Conservation (phyloP, 2,329 filamentous ascomycete genomes). For the Aspergillus carbonarius region DNA sequence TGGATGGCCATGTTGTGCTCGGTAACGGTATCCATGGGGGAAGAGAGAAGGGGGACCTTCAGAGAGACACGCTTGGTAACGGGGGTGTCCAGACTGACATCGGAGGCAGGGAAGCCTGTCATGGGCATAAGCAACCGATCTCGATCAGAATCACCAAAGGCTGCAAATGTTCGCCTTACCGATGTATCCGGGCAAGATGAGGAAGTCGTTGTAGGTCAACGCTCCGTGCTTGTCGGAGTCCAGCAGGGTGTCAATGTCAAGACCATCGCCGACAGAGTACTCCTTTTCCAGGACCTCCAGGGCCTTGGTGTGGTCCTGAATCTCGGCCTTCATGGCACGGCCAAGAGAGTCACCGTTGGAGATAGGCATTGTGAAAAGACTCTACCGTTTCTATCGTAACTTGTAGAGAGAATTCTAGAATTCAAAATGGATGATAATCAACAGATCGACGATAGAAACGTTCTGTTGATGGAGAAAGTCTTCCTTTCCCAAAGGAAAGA, state of each 20-base stretch:
- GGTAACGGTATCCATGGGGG: constrained; percentile 99
- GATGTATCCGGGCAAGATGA: constrained; percentile 95
- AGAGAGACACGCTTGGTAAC: constrained; percentile 93
- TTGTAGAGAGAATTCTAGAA: constrained; percentile 19
- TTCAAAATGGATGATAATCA: constrained; percentile 38
- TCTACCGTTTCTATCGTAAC: constrained; percentile 29
- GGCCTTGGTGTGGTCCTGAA: constrained; percentile 73
- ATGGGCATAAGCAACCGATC: constrained; percentile 23
- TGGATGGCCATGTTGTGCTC: constrained; percentile 99
- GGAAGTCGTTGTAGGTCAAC: constrained; percentile 98
- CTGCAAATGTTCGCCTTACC: constrained; percentile 48
- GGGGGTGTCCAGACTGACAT: constrained; percentile 83
- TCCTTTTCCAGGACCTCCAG: constrained; percentile 74
- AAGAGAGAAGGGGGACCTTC: constrained; percentile 96
- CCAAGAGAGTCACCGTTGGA: constrained; percentile 63
- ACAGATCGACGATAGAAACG: constrained; percentile 45
- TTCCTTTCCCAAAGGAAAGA: constrained; percentile 57
- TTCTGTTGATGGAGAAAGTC: constrained; percentile 61
- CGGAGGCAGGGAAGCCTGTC: constrained; percentile 81
- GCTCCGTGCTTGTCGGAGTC: constrained; percentile 90
- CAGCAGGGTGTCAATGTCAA: constrained; percentile 81
- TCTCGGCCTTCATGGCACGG: constrained; percentile 51
- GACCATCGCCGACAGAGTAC: constrained; percentile 79
- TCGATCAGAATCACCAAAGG: constrained; percentile 7
- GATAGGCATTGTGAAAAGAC: constrained; percentile 63